Percentiles rank a stretch among this genome's conserved stretches.
phyloP scores from a whole-genome alignment of 148 eudicot genomes.

The Pouteria glomerata region DNA sequence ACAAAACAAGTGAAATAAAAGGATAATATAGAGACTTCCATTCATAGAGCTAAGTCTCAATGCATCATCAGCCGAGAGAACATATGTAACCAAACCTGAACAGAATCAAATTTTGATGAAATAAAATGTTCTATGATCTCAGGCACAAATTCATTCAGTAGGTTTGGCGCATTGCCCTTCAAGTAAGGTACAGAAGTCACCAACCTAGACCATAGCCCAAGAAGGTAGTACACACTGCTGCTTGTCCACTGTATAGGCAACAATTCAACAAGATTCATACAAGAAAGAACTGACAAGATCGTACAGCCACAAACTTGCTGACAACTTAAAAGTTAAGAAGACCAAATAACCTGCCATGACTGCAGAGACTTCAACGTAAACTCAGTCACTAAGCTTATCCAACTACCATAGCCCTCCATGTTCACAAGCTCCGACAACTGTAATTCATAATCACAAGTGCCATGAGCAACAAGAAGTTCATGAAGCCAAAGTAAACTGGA shows the following conservation, averaged over 20 bases:
- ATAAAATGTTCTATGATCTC: constrained; percentile 81
- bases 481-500: neutral
- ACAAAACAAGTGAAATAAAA: constrained; percentile 1
- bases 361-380: constrained; percentile 61
- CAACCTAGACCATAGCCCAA: constrained; percentile 89
- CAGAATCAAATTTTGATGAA: constrained; percentile 76
- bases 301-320: neutral
- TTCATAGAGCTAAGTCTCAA: neutral
- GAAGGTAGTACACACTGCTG: constrained; percentile 87
- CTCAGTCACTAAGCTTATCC: constrained; percentile 58
- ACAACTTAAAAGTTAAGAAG: neutral
- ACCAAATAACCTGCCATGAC: constrained; percentile 59
- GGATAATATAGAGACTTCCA: neutral
- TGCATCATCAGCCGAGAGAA: constrained; percentile 6
- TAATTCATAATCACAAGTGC: constrained; percentile 1
- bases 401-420: constrained; percentile 48
- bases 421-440: constrained; percentile 59
- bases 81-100: constrained; percentile 46
- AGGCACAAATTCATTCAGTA: constrained; percentile 77
- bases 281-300: neutral
- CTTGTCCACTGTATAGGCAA: constrained; percentile 68
- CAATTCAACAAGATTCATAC: constrained; percentile 4
- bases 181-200: constrained; percentile 69
- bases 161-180: constrained; percentile 63
- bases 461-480: neutral